phyloP scores from a whole-genome alignment of 495 filamentous ascomycete genomes.

The Aspergillus mulundensis region DNA sequence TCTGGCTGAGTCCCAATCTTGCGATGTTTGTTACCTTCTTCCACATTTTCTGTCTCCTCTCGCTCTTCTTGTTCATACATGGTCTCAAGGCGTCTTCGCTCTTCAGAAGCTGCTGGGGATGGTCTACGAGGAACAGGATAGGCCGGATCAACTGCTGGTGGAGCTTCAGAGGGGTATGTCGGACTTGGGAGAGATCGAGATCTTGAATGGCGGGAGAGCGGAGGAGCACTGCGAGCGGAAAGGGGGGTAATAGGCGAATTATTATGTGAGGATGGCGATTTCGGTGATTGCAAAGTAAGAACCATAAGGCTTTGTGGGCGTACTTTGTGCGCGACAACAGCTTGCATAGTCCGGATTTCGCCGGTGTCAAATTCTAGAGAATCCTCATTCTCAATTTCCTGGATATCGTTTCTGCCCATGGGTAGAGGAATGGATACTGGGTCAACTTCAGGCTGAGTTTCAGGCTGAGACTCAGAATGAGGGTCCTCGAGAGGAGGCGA shows the following conservation, averaged over 20 bases:
- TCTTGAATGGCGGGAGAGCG: slow-evolving; percentile 41
- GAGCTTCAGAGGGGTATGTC: slow-evolving; percentile 22
- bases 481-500: slow-evolving; percentile 8
- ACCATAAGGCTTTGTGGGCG: slow-evolving; percentile 64
- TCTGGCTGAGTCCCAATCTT: not conserved
- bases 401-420: slow-evolving; percentile 61
- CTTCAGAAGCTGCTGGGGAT: slow-evolving; percentile 31
- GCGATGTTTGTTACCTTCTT: slow-evolving; percentile 20
- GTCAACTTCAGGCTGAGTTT: slow-evolving; percentile 28
- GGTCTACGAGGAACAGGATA: slow-evolving; percentile 18
- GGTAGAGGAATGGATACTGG: slow-evolving; percentile 60
- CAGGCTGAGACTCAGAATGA: not conserved
- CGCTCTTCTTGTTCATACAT: slow-evolving; percentile 42
- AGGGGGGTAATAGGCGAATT: slow-evolving; percentile 28
- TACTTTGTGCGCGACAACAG: slow-evolving; percentile 42
- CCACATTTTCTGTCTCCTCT: slow-evolving; percentile 9
- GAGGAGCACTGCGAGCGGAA: slow-evolving; percentile 7
- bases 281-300: slow-evolving; percentile 37
- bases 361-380: slow-evolving; percentile 59
- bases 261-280: slow-evolving; percentile 31
- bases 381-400: slow-evolving; percentile 70
- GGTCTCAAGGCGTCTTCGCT: slow-evolving; percentile 33
- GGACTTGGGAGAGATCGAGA: slow-evolving; percentile 52
- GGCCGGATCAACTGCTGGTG: slow-evolving; percentile 16
- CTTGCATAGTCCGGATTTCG: slow-evolving; percentile 45